Conservation (phyloP, 2,329 filamentous ascomycete genomes). For the Lachnellula occidentalis region DNA sequence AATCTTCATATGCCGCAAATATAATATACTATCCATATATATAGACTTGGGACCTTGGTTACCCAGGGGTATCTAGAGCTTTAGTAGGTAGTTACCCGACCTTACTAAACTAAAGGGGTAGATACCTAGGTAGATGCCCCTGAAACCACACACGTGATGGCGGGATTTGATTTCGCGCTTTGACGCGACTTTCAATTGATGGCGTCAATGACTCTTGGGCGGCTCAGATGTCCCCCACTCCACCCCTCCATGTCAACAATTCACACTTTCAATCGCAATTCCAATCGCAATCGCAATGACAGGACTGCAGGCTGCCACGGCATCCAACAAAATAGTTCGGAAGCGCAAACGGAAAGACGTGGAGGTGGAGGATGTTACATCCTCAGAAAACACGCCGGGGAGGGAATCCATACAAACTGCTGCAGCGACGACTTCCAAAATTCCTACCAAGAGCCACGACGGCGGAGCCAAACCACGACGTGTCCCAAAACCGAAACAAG, state of each 20-base stretch:
- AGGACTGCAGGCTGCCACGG: constrained; percentile 41
- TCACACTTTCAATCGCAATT: constrained; percentile 7
- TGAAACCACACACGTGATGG: not conserved
- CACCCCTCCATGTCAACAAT: not conserved
- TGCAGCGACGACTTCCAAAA: constrained; percentile 33
- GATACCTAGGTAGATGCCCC: too few relatives aligned
- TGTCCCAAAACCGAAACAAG: constrained; percentile 32
- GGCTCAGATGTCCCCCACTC: not conserved
- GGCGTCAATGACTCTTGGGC: not conserved
- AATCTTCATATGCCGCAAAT: too few relatives aligned
- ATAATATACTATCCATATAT: too few relatives aligned
- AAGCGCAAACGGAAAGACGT: constrained; percentile 35
- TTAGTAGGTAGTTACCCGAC: too few relatives aligned
- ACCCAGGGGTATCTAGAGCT: too few relatives aligned
- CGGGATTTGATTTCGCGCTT: not conserved
- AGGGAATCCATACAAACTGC: not conserved
- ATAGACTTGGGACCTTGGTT: too few relatives aligned
- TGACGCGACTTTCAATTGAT: not conserved
- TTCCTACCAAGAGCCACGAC: constrained; percentile 53
- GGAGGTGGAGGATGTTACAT: constrained; percentile 23
- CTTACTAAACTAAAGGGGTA: too few relatives aligned
- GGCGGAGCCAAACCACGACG: constrained; percentile 43
- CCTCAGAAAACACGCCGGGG: not conserved
- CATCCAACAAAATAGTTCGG: constrained; percentile 36
- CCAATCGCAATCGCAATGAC: constrained; percentile 19